Base-by-base conservation (phyloP, 305 asterid genomes). In the Fraxinus floribunda region DNA sequence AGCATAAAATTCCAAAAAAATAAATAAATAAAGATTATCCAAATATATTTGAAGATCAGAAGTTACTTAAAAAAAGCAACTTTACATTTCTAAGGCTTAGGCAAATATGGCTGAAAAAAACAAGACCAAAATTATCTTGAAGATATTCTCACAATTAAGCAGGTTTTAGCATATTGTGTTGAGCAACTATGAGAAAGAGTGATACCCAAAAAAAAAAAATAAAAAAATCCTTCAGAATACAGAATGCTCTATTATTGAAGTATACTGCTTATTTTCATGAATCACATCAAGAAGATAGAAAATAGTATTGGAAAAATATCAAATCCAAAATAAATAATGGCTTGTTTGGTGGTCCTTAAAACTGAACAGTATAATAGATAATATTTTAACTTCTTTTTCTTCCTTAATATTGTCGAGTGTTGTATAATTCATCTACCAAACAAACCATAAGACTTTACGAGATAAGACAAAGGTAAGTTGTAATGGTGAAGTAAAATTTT, bases 261-360 rank as follows among this genome's bases (percentile, higher is more conserved):
- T 64, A 64, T 22, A 26, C 7, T 64, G 73, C 74, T 66, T 66
- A 11, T 20, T 72, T 35, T 34, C 26, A 66, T 3, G 74, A 34
- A 32, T 72, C 76, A 34, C 76, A 97, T 46, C 94, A 15, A 71
- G 38, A 30, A 70, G 22, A 30, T 70, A 15, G 36, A 26, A 32
- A 71, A 32, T 18, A 34, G 1, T 15, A 32, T 2, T 4, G 9
- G 39, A 11, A 70, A 39, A 70, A 30, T 16, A 30, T 97, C 5
- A 7, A 24, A 24, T 29, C 44, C 46, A 71, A 71, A 72, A 72
- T 70, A 72, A n/a, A 16, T 35, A 34, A 72, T 9, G 49, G 20
- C 7, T 72, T 70, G 77, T 72, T 34, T 72, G 77, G 68, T 57
- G 30, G 49, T 6, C 13, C 77, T 46, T 46, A 46, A 72, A 32